These are phyloP conservation scores for Knufia fluminis DNA, from an alignment of 2,329 filamentous ascomycete genomes.

Conservation along the genomic window DNA sequence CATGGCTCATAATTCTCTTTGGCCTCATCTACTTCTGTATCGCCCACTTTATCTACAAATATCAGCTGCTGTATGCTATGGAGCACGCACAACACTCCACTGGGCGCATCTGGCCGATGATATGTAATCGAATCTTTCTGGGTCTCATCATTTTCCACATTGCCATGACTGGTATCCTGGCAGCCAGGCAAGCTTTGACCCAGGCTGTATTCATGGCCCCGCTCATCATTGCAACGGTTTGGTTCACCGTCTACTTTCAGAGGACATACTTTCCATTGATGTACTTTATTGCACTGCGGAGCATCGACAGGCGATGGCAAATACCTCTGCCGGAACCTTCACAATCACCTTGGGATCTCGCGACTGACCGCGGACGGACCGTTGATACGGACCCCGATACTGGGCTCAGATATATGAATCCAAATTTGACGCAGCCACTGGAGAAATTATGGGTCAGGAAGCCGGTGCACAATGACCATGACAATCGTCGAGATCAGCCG, in stretches of 20 bases:
- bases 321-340: constrained; percentile 18
- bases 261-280: constrained; percentile 79
- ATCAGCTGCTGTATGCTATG: constrained; percentile 96
- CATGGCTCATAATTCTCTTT: constrained; percentile 71
- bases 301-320: constrained; percentile 60
- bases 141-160: constrained; percentile 83
- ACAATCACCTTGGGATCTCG: constrained; percentile 35
- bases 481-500: not conserved
- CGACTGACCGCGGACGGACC: constrained; percentile 33
- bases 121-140: constrained; percentile 81
- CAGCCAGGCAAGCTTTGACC: constrained; percentile 62
- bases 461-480: constrained; percentile 11
- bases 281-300: constrained; percentile 82
- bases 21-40: constrained; percentile 69
- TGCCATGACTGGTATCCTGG: constrained; percentile 80
- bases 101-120: constrained; percentile 90
- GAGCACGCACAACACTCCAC: constrained; percentile 92
- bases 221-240: constrained; percentile 68
- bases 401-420: constrained; percentile 39
- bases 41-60: constrained; percentile 88
- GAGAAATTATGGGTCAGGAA: constrained; percentile 35
- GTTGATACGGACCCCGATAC: constrained; percentile 33
- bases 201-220: constrained; percentile 66
- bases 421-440: constrained; percentile 36
- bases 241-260: constrained; percentile 78